Percentiles rank a stretch among this genome's conserved stretches.
Conservation (phyloP, 2,329 filamentous ascomycete genomes). For the Aspergillus alliaceus region DNA sequence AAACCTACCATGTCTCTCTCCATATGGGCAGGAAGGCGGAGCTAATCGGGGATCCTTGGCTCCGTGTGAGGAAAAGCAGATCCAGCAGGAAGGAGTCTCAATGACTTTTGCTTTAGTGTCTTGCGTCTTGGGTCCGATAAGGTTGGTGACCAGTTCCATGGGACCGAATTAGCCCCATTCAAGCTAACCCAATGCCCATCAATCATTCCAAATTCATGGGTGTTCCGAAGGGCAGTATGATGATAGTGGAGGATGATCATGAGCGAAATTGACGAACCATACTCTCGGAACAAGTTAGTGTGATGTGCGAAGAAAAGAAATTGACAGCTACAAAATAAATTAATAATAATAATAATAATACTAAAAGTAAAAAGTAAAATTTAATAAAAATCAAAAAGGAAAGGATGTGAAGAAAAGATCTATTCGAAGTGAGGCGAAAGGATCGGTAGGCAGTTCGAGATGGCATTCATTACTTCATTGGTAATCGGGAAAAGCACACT, state of each 20-base stretch:
- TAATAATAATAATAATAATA: not conserved
- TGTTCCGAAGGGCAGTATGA: slow-evolving; percentile 2
- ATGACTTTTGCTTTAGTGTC: not conserved
- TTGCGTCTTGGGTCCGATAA: not conserved
- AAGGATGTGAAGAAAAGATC: not conserved
- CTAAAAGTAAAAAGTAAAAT: not conserved
- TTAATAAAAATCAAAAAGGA: not conserved
- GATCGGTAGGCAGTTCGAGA: not conserved
- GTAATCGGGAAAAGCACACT: too few species aligned
- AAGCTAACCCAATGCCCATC: not conserved
- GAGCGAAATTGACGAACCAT: slow-evolving; percentile 2
- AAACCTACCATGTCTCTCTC: not conserved
- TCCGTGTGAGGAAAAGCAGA: not conserved
- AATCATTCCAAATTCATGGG: not conserved
- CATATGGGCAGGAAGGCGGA: not conserved
- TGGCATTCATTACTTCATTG: not conserved
- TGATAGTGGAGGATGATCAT: not conserved
- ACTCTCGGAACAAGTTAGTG: not conserved
- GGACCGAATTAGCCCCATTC: not conserved
- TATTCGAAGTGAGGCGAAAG: not conserved
- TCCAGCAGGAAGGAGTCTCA: not conserved
- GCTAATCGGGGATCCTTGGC: not conserved
- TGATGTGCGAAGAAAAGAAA: not conserved
- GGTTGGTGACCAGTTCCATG: slow-evolving; percentile 6
- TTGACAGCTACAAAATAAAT: not conserved